A percentile compares a stretch with the other conserved stretches of the same genome.
Evolutionary conservation across 2,329 filamentous ascomycete species (phyloP).

Genomic region (Colletotrichum magnum): DNA sequence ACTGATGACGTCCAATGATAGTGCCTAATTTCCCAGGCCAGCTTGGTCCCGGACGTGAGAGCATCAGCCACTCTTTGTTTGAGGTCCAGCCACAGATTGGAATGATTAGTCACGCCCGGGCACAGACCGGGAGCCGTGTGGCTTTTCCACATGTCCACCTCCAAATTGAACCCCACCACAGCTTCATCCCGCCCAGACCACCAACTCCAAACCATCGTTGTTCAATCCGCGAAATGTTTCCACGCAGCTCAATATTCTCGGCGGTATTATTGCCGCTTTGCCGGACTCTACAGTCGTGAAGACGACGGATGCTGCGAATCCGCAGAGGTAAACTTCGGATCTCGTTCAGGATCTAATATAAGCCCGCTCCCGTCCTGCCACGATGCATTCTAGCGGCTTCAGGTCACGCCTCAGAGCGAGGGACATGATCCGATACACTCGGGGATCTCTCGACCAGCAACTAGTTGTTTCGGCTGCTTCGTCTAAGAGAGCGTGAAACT

Average conservation of each 20-base stretch:
- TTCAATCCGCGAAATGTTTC: background rate
- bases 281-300: too few relatives aligned
- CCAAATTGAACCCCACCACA: background rate
- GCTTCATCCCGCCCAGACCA: background rate
- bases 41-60: too few relatives aligned
- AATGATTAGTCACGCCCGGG: background rate
- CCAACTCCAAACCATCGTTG: background rate
- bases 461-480: conserved; percentile 2
- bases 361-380: too few relatives aligned
- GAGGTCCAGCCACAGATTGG: conserved; percentile 18
- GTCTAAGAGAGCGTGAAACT: conserved; percentile 1
- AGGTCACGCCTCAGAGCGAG: background rate
- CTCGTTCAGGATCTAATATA: too few relatives aligned
- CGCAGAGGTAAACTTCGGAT: too few relatives aligned
- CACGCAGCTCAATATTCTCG: too few relatives aligned
- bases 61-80: background rate
- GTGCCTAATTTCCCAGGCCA: conserved; percentile 32
- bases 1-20: conserved; percentile 36
- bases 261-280: too few relatives aligned
- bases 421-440: too few relatives aligned
- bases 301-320: too few relatives aligned
- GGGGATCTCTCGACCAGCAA: too few relatives aligned
- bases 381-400: background rate
- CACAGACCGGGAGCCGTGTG: too few relatives aligned
- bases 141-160: too few relatives aligned